Conservation (phyloP, 805 yeast species). For the Candida incommunis region DNA sequence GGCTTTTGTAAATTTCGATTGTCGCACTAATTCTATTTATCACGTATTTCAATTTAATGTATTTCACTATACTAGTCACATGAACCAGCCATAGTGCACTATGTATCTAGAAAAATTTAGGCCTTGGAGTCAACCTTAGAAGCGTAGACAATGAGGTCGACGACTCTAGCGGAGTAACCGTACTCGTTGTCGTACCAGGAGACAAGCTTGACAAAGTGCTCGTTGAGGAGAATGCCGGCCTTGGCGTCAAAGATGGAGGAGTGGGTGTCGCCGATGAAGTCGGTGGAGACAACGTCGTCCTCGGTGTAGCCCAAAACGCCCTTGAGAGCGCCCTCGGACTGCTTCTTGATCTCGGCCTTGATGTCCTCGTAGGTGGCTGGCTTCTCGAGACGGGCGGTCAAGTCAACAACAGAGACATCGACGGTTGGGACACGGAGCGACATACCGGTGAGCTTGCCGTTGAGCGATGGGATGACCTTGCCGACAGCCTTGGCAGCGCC, state of each 20-base stretch:
- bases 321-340: conserved; percentile 63
- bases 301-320: conserved; percentile 84
- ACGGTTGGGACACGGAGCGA: conserved; percentile 89
- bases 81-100: no score
- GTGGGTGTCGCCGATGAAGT: conserved; percentile 71
- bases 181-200: conserved; percentile 94
- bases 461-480: conserved; percentile 79
- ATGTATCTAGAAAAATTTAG: background rate
- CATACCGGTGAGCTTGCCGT: conserved; percentile 91
- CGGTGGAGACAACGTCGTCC: conserved; percentile 84
- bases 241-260: conserved; percentile 83
- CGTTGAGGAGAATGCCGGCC: conserved; percentile 82
- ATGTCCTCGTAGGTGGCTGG: conserved; percentile 74
- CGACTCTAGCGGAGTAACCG: conserved; percentile 95
- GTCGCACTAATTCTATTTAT: no score
- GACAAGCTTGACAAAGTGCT: conserved; percentile 79
- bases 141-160: conserved; percentile 72
- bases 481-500: conserved; percentile 98
- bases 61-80: no score
- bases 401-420: conserved; percentile 87
- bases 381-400: conserved; percentile 71
- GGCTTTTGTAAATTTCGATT: no score
- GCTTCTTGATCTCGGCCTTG: conserved; percentile 59
- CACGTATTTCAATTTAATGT: no score
- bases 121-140: conserved; percentile 35